Percentiles rank a stretch among this genome's conserved stretches.
phyloP scores from a whole-genome alignment of 192 early-diverging fungal species.

The Coemansia sp. region DNA sequence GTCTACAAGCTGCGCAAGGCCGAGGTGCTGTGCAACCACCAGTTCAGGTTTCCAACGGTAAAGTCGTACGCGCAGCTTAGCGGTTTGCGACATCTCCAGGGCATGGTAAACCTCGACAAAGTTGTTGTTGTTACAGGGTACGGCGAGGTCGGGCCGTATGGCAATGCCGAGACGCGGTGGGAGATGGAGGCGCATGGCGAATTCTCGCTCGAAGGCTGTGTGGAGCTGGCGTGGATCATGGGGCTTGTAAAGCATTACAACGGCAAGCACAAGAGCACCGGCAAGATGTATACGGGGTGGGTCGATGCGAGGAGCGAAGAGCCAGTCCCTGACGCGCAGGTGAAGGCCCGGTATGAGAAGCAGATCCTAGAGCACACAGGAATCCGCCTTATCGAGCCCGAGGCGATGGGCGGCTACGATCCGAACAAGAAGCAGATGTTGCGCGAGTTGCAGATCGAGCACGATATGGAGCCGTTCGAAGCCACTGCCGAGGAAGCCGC shows the following conservation, averaged over 20 bases:
- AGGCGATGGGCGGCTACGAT: conserved; percentile 84
- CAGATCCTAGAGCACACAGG: conserved; percentile 88
- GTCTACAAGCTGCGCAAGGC: conserved; percentile 20
- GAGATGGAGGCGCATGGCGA: conserved; percentile 89
- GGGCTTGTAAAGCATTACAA: conserved; percentile 86
- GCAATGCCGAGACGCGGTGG: conserved; percentile 89
- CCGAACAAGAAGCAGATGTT: conserved; percentile 79
- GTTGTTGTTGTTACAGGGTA: conserved; percentile 89
- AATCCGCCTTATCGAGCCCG: conserved; percentile 91
- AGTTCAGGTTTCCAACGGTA: conserved; percentile 79
- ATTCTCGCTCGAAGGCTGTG: conserved; percentile 62
- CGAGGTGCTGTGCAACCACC: conserved; percentile 85
- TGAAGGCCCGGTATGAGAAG: conserved; percentile 90
- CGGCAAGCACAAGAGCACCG: conserved; percentile 70
- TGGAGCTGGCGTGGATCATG: conserved; percentile 98
- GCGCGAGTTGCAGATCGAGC: conserved; percentile 85
- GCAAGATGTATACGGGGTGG: conserved; percentile 81
- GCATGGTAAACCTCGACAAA: conserved; percentile 85
- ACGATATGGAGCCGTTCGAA: conserved; percentile 87
- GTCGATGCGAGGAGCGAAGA: conserved; percentile 81
- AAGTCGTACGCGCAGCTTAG: conserved; percentile 61
- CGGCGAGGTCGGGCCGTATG: conserved; percentile 90
- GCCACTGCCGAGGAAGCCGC: conserved; percentile 82
- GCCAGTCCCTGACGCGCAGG: conserved; percentile 77
- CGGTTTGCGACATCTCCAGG: conserved; percentile 64